Evolutionary conservation across 2,329 filamentous ascomycete species (phyloP), one percentile per base, ranked within the genome.

Genomic region (Massarina eburnea): DNA sequence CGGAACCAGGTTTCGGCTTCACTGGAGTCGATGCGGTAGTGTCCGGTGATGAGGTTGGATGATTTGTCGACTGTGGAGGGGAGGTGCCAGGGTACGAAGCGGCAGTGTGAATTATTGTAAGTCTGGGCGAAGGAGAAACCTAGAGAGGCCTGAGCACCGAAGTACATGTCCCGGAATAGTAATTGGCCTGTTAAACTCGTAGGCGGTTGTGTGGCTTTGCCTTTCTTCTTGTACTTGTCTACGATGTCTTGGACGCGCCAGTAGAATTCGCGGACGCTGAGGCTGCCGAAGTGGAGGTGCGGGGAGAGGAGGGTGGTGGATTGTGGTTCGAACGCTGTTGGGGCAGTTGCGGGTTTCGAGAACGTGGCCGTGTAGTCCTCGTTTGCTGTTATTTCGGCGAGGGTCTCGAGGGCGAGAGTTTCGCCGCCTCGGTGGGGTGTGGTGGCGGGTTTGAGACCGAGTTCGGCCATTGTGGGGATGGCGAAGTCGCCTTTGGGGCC

Each of bases 101-200:
- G 79, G 30, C 81, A 85, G 52, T 85, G 72, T 0, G 77, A 67
- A 58, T 91, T 91, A 27, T 80, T 79, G 39, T 80, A 73, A 1
- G 84, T 85, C 58, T 88, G 85, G 1, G 72, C 75, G 55, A 89
- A 91, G 0, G 73, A 58, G 24, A 79, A 74, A 0, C 87, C 87
- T 1, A 90, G 71, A 0, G 80, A 77, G 1, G 86, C 85, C 62
- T 91, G 86, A 0, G 87, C 86, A 12, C 80, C 86, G 57, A 91
- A 91, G 68, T 91, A 91, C 88, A 91, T 91, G 62, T 91, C 88
- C 14, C 88, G 78, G 66, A 91, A 91, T 9, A 90, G 73, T 1
- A 91, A 70, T 57, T 91, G 88, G 2, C 88, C 88, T 0, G 79
- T 83, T 14, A 91, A 67, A 49, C 82, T 87, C n/a, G 81, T 82